Percentiles rank a stretch among this genome's conserved stretches.
Conservation (phyloP, 208 protist genomes). For the Acanthamoeba castellanii region DNA sequence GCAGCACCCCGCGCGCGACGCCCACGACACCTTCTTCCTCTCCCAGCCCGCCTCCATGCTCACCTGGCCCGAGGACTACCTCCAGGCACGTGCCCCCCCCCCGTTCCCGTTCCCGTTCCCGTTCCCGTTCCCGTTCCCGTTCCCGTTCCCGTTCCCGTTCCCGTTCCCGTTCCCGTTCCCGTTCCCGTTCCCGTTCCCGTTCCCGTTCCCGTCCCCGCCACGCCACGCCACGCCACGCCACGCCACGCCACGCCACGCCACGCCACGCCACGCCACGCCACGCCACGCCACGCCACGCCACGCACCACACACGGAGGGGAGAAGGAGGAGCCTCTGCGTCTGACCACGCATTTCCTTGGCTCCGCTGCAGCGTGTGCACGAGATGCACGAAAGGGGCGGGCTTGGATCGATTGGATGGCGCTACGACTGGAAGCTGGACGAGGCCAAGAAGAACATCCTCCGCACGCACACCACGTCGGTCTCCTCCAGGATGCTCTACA, state of each 20-base stretch:
- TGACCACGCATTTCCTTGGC: not conserved
- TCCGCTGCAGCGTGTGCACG: conserved; percentile 92
- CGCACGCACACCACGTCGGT: conserved; percentile 99
- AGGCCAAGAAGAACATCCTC: conserved; percentile 98
- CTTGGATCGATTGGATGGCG: conserved; percentile 91
- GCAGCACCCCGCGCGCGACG: conserved; percentile 99
- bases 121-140: no score
- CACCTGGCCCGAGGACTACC: conserved; percentile 48
- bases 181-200: no score
- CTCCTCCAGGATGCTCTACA: conserved; percentile 97
- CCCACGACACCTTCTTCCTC: conserved; percentile 99
- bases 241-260: no score
- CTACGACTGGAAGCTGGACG: conserved; percentile 96
- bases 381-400: conserved; percentile 95
- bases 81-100: conserved; percentile 60
- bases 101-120: no score
- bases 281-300: no score
- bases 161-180: no score
- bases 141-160: no score
- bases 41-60: conserved; percentile 90
- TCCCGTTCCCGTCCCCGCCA: no score
- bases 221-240: no score
- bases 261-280: no score
- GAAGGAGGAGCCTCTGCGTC: not conserved
- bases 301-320: no score